phyloP scores from a whole-genome alignment of 2,329 filamentous ascomycete genomes.

The Sporothrix dimorphospora region DNA sequence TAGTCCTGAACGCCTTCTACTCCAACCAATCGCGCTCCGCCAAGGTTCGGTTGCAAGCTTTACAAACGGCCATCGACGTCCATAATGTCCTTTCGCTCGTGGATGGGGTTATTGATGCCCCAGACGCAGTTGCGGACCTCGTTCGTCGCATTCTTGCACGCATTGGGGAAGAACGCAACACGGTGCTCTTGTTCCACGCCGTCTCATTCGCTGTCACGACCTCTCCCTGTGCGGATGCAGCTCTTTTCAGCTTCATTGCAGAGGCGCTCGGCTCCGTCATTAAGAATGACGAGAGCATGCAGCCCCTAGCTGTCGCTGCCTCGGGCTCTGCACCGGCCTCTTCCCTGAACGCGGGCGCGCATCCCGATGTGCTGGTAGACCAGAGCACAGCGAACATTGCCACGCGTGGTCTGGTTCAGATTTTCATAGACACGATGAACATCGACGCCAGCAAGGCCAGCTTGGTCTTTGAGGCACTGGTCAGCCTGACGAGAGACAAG shows the following conservation, averaged over 20 bases:
- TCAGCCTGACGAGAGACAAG: conserved; percentile 64
- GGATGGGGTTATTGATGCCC: conserved; percentile 51
- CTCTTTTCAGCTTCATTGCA: conserved; percentile 62
- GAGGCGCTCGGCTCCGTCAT: conserved; percentile 57
- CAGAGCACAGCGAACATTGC: conserved; percentile 71
- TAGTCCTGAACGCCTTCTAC: conserved; percentile 66
- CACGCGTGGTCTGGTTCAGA: conserved; percentile 69
- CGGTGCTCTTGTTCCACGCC: conserved; percentile 65
- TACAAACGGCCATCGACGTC: conserved; percentile 63
- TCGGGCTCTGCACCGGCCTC: not conserved
- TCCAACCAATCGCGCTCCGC: conserved; percentile 63
- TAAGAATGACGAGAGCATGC: conserved; percentile 51
- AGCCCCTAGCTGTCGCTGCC: conserved; percentile 38
- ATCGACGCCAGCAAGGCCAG: conserved; percentile 66
- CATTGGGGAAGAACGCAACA: conserved; percentile 65
- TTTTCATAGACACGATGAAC: conserved; percentile 74
- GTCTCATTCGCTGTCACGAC: conserved; percentile 68
- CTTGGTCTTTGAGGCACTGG: conserved; percentile 63
- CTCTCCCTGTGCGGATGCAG: conserved; percentile 60
- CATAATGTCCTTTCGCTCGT: conserved; percentile 63
- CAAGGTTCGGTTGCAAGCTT: conserved; percentile 63
- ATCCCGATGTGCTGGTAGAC: conserved; percentile 36
- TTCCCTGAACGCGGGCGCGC: conserved; percentile 36
- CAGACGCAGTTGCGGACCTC: conserved; percentile 61
- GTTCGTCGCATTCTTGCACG: conserved; percentile 64